Base-by-base conservation (phyloP, 768 basidiomycete genomes). In the Termitomyces sp. region DNA sequence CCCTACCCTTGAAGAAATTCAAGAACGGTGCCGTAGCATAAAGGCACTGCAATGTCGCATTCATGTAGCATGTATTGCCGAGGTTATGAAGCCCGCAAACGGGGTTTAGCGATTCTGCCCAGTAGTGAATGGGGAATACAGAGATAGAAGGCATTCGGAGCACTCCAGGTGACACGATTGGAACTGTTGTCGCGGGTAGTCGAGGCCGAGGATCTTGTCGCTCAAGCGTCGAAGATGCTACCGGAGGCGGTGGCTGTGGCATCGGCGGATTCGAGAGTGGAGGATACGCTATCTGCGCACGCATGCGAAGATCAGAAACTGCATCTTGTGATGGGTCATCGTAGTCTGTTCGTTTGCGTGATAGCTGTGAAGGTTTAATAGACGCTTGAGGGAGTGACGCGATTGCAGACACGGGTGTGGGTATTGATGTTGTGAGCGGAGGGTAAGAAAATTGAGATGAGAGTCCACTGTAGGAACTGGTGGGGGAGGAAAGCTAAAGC, bases 11-110 rank as follows among this genome's bases (percentile, higher is more conserved):
- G 67, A 99, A 98, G 76, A 95, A 98, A 54, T 87, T 81, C 32
- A 95, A 85, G 71, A 99, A 96, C 0, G 96, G 96, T 7, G 91
- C 85, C 0, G 96, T 97, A 0, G 95, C 95, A 68, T 88, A 94
- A 68, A 99, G 76, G 71, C 97, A 99, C 72, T 99, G 97, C 16
- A 99, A 84, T 6, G 94, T 95, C 32, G 97, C 92, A 70, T 98
- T 98, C 94, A 98, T 98, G 69, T 98, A 99, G 71, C 97, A 99
- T 8, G 97, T 99, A 70, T 98, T 98, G 18, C 91, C 88, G 59
- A 98, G 68, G 69, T 99, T 99, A 82, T 95, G 95, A 68, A 99
- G 71, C 4, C 96, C 96, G 0, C 87, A 85, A 20, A 85, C 86
- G 24, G 88, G 89, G 54, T 95, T 85, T 60, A 88, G 83, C 40